These are phyloP conservation scores for Warburgia ugandensis DNA, from an alignment of 164 flowering plant genomes.

Conservation along the genomic window DNA sequence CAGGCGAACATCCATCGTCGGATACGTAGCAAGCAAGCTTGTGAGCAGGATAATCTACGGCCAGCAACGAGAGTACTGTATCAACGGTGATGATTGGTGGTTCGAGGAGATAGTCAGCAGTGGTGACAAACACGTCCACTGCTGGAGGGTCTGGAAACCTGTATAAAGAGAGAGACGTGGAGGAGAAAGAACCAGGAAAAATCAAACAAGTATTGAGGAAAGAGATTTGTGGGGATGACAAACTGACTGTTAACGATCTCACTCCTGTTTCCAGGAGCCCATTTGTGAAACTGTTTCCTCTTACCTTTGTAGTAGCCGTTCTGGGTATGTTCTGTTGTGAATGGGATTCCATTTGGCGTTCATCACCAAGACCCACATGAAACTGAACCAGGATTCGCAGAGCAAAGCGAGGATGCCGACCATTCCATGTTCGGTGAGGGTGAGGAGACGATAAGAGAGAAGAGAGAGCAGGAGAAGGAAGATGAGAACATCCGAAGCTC, in stretches of 20 bases:
- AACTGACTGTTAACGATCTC: too few relatives aligned
- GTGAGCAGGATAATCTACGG: slow-evolving; percentile 57
- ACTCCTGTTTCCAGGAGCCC: too few relatives aligned
- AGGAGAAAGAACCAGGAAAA: too few relatives aligned
- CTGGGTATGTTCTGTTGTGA: slow-evolving; percentile 30
- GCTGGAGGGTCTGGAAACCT: slow-evolving; percentile 42
- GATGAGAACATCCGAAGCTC: slow-evolving; percentile 23
- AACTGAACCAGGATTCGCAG: slow-evolving; percentile 51
- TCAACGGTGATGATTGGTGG: slow-evolving; percentile 55
- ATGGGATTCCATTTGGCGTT: slow-evolving; percentile 37
- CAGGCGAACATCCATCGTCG: slow-evolving; percentile 54
- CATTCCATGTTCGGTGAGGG: slow-evolving; percentile 16
- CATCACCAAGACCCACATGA: slow-evolving; percentile 29
- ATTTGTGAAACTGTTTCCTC: too few relatives aligned
- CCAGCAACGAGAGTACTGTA: slow-evolving; percentile 56
- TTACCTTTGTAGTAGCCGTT: slow-evolving; percentile 34
- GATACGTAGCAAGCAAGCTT: slow-evolving; percentile 66
- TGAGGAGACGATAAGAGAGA: slow-evolving; percentile 34
- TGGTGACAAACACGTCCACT: slow-evolving; percentile 66
- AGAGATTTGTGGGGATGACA: too few relatives aligned
- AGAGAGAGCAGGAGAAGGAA: slow-evolving; percentile 40
- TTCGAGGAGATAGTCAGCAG: slow-evolving; percentile 55
- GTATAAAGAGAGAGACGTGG: too few relatives aligned
- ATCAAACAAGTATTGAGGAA: too few relatives aligned
- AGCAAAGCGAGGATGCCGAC: slow-evolving; percentile 41